Percentiles rank a stretch among this genome's conserved stretches.
Evolutionary conservation across 192 early-diverging fungal genomes (phyloP).

Genomic region (Coemansia sp.): DNA sequence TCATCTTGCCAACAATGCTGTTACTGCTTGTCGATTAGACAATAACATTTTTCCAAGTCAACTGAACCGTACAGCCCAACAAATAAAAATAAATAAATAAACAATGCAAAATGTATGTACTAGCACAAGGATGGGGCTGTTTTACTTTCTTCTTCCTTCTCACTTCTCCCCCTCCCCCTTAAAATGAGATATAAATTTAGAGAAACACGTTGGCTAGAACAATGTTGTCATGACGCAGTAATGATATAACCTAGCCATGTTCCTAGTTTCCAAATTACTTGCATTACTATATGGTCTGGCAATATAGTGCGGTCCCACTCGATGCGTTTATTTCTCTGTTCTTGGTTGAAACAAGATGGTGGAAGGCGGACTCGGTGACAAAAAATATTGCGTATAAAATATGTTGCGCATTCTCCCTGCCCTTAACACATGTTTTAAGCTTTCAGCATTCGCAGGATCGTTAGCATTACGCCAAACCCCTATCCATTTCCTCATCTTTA

Average conservation of each 20-base stretch:
- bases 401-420: not conserved
- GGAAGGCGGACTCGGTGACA: not conserved
- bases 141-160: not conserved
- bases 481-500: too few relatives aligned
- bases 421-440: not conserved
- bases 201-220: slow-evolving; percentile 4
- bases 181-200: not conserved
- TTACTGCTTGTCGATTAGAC: not conserved
- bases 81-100: not conserved
- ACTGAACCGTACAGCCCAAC: not conserved
- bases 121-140: not conserved
- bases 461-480: too few relatives aligned
- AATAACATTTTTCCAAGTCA: not conserved
- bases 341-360: not conserved
- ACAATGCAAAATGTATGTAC: not conserved
- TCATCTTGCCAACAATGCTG: not conserved
- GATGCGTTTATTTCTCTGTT: too few relatives aligned
- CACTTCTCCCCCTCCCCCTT: not conserved
- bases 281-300: not conserved
- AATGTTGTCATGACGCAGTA: slow-evolving; percentile 7
- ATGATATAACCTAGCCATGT: not conserved
- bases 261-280: not conserved
- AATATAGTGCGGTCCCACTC: not conserved
- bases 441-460: slow-evolving; percentile 1
- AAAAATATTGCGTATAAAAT: not conserved